Base-by-base conservation (phyloP, 2,329 filamentous ascomycete genomes). In the Colletotrichum tofieldiae region DNA sequence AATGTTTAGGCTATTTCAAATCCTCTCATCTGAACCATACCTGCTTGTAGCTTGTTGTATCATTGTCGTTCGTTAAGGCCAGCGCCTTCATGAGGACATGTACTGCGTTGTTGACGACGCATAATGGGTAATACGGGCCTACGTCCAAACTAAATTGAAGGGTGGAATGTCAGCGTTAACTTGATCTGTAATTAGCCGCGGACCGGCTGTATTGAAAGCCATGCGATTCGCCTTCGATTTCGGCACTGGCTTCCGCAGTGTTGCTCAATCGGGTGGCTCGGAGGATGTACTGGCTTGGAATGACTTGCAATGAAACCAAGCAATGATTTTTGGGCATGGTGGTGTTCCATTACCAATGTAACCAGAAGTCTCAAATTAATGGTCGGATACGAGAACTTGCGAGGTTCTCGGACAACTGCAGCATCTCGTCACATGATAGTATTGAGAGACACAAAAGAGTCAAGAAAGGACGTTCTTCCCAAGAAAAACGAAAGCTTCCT, bases 101-200 rank as follows among this genome's bases (percentile, higher is more conserved):
- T 37, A 11, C 35, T 11, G 35, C 8, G 35, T 37, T 32, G 6
- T 6, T 3, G 4, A 32, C 29, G 14, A 14, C 23, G 23, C 23
- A 9, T 16, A 52, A 14, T 16, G 16, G 23, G 26, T 14, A 18
- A 16, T 26, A 26, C 4, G 23, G 47, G 23, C 6, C 23, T 9
- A 26, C 12, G 7, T 11, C 4, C 16, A 14, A 18, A 3, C n/a
- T 14, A 5, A 18, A 29, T 51, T 14, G 14, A 7, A 11, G 5
- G 23, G 23, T 14, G 23, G 6, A 12, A 20, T 18, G 4, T 32
- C 20, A 16, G 16, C 20, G 11, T 51, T 23, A 35, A 29, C 35
- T 35, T 35, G 58, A 67, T 69, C 56, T 69, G 56, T 41, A 63
- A 68, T 72, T 72, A 69, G 65, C 69, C 69, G 49, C 29, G 16